These are phyloP conservation scores for Cyclotella choctawhatcheeana DNA, from an alignment of 108 stramenopile species.

Conservation along the genomic window DNA sequence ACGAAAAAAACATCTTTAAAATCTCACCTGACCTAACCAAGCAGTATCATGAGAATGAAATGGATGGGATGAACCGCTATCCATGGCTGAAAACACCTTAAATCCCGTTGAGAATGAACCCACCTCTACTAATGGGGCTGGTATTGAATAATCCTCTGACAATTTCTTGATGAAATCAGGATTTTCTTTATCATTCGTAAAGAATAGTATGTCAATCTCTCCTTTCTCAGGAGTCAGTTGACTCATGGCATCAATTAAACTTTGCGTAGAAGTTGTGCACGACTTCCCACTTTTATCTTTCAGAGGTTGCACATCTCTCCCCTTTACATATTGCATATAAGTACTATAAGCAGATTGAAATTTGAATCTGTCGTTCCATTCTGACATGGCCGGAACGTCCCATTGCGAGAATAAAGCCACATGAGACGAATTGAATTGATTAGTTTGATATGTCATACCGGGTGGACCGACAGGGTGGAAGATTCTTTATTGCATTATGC, in stretches of 20 bases:
- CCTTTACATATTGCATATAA: conserved; percentile 52
- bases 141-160: conserved; percentile 14
- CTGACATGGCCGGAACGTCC: background rate
- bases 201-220: conserved; percentile 35
- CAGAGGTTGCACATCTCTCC: conserved; percentile 42
- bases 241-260: conserved; percentile 19
- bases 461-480: background rate
- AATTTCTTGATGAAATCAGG: conserved; percentile 29
- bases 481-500: background rate
- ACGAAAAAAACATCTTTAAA: background rate
- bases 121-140: conserved; percentile 24
- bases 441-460: background rate
- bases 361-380: conserved; percentile 27
- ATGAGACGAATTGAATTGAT: background rate
- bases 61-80: conserved; percentile 30
- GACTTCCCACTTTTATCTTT: conserved; percentile 7
- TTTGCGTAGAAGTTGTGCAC: conserved; percentile 15
- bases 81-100: conserved; percentile 46
- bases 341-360: conserved; percentile 26
- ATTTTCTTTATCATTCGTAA: conserved; percentile 61
- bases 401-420: conserved; percentile 9
- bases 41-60: conserved; percentile 58
- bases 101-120: conserved; percentile 23
- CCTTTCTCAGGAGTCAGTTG: conserved; percentile 1
- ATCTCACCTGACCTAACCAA: conserved; percentile 47